phyloP scores from a whole-genome alignment of 495 filamentous ascomycete species.

The Talaromyces adpressus region DNA sequence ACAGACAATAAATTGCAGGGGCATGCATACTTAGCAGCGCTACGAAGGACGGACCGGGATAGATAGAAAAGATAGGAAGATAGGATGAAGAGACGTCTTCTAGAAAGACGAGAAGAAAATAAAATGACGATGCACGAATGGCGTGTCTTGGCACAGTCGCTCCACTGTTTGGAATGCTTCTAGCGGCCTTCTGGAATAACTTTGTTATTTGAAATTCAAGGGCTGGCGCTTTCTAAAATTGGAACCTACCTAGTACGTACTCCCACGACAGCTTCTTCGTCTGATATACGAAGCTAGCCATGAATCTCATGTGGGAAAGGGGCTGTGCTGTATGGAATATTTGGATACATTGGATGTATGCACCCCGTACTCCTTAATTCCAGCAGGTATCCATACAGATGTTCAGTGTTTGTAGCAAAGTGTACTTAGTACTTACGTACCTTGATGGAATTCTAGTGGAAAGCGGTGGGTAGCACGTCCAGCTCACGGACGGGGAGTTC shows the following conservation, averaged over 20 bases:
- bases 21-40: too few species aligned
- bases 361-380: neutral
- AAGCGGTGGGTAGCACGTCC: neutral
- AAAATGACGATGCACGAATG: neutral
- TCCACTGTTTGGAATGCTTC: neutral
- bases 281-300: neutral
- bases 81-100: too few species aligned
- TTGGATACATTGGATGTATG: neutral
- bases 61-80: neutral
- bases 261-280: too few species aligned
- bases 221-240: neutral
- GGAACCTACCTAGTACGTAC: neutral
- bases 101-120: neutral
- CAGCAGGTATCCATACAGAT: neutral
- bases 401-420: neutral
- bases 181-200: slow-evolving; percentile 3
- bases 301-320: neutral
- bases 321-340: neutral
- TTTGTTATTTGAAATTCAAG: neutral
- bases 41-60: too few species aligned
- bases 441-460: too few species aligned
- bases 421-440: too few species aligned
- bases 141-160: neutral
- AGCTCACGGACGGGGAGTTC: neutral
- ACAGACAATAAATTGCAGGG: too few species aligned